phyloP scores from a whole-genome alignment of 108 stramenopile species.

The Fragilaria crotonensis region DNA sequence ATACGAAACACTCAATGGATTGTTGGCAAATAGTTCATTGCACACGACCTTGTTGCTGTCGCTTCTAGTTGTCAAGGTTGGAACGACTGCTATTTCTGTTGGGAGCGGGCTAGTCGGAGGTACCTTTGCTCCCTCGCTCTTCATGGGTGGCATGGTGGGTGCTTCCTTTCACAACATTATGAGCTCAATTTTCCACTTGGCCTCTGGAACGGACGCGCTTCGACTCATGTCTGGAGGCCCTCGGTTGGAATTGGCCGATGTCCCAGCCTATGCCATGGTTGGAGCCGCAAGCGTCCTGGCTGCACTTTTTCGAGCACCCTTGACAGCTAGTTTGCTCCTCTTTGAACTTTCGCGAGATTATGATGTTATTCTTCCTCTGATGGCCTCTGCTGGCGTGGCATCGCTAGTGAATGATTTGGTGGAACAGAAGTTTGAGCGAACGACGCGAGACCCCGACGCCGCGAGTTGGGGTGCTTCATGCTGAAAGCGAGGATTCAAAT shows the following conservation, averaged over 20 bases:
- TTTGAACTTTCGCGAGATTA: slow-evolving; percentile 78
- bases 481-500: neutral
- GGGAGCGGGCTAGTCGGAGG: slow-evolving; percentile 74
- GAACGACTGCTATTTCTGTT: slow-evolving; percentile 54
- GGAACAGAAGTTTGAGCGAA: too few species aligned
- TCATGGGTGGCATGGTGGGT: slow-evolving; percentile 70
- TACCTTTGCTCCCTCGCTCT: slow-evolving; percentile 69
- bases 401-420: slow-evolving; percentile 10
- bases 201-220: too few species aligned
- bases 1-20: slow-evolving; percentile 67
- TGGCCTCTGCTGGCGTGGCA: slow-evolving; percentile 41
- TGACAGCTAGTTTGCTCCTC: slow-evolving; percentile 49
- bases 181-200: too few species aligned
- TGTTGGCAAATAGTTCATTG: slow-evolving; percentile 36
- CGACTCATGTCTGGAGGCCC: neutral
- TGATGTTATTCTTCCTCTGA: slow-evolving; percentile 54
- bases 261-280: slow-evolving; percentile 73
- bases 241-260: slow-evolving; percentile 22
- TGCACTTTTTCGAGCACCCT: slow-evolving; percentile 66
- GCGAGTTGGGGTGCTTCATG: too few species aligned
- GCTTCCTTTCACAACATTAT: slow-evolving; percentile 63
- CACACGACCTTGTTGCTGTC: slow-evolving; percentile 36
- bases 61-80: slow-evolving; percentile 33
- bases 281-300: slow-evolving; percentile 69
- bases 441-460: too few species aligned